Percentiles rank a stretch among this genome's conserved stretches.
These are phyloP conservation scores for Rhodotorula graminis DNA, from an alignment of 768 basidiomycete genomes.

Conservation along the genomic window DNA sequence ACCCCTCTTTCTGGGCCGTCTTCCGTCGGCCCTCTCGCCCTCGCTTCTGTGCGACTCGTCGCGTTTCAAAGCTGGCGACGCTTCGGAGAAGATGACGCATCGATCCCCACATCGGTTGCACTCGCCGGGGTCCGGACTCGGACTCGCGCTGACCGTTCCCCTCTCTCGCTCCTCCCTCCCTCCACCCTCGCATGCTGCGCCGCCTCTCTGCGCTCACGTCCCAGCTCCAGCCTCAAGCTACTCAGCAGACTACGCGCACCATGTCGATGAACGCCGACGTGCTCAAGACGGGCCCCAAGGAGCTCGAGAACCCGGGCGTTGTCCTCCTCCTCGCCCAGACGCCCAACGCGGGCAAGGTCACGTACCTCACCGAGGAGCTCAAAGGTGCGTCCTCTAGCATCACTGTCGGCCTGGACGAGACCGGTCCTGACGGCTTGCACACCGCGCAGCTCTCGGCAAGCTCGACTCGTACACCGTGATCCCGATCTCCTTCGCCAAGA, in stretches of 20 bases:
- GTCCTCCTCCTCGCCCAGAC: constrained; percentile 22
- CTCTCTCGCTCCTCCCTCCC: too few relatives aligned
- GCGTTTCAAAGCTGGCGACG: too few relatives aligned
- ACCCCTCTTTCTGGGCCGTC: too few relatives aligned
- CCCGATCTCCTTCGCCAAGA: constrained; percentile 27
- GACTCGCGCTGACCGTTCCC: too few relatives aligned
- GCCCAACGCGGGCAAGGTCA: constrained; percentile 24
- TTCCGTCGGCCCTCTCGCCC: too few relatives aligned
- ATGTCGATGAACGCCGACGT: neutral
- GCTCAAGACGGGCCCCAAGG: constrained; percentile 18
- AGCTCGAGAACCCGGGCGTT: constrained; percentile 9
- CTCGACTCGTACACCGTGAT: constrained; percentile 26
- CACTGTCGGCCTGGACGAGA: too few relatives aligned
- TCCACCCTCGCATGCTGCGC: neutral
- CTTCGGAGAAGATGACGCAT: too few relatives aligned
- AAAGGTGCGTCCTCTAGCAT: constrained; percentile 11
- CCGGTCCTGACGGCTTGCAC: too few relatives aligned
- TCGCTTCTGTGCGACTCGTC: too few relatives aligned
- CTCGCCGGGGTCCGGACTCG: too few relatives aligned
- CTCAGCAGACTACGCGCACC: neutral
- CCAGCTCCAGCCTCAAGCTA: neutral
- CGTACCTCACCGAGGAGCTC: constrained; percentile 36
- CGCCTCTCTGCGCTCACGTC: neutral
- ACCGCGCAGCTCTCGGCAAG: constrained; percentile 5
- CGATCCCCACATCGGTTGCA: too few relatives aligned